Evolutionary conservation across 78 protist genomes (phyloP), one percentile per base, ranked within the genome.

Genomic region (Isochrysis galbana): DNA sequence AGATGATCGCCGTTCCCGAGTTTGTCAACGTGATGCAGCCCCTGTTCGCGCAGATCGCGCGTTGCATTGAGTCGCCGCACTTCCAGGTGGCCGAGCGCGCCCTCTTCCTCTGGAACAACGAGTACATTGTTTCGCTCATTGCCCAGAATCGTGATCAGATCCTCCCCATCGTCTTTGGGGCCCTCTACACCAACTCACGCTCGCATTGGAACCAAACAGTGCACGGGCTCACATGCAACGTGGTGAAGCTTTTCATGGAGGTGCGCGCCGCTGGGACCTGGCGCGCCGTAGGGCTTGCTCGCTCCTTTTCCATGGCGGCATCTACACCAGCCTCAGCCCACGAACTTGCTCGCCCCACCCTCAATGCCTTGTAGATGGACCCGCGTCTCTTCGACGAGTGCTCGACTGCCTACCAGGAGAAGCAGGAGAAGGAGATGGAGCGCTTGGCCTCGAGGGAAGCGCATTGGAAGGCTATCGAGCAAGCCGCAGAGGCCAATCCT

Each of bases 31-130:
- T 96, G n/a, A 11, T 51, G 84, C 92, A 26, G 89, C 94, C 89
- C 5, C 93, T 95, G 26, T 95, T 96, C 91, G 39, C 10, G 42
- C 96, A 78, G 87, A n/a, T 96, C 41, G 93, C 95, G 34, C 51
- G 22, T 23, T 96, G 96, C 88, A 61, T 94, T 4, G 54, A 93
- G 61, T 74, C 90, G 41, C 95, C 95, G 0, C 98, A 96, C 94
- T 94, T 94, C 92, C 93, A 94, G 96, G 95, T 96, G 29, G 97
- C 97, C 26, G 97, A 96, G 93, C 78, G 97, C 0, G 96, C 97
- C 26, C 93, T 96, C 39, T 91, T 94, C 82, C 91, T 93, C 32
- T 95, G 95, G 96, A 93, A 96, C 95, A 96, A 95, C 94, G 96
- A 95, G 69, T 95, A 94, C 93, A 88, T 96, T n/a, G 89, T 94